Percentiles rank a stretch among this genome's conserved stretches.
phyloP scores from a whole-genome alignment of 306 rosid species.

The Parietaria judaica region DNA sequence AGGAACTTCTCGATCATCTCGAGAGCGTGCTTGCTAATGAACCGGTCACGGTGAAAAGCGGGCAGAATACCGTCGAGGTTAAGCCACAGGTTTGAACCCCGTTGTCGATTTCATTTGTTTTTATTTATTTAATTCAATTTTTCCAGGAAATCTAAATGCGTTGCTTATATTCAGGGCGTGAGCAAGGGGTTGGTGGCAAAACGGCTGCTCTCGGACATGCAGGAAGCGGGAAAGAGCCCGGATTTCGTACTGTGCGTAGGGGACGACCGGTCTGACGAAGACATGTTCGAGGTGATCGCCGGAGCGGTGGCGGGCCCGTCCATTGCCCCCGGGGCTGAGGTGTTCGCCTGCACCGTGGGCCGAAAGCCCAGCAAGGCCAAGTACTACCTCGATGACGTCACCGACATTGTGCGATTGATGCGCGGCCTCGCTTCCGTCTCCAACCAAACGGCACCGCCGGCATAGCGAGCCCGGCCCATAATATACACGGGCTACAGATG shows the following conservation, averaged over 20 bases:
- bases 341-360: conserved; percentile 61
- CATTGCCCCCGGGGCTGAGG: conserved; percentile 45
- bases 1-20: conserved; percentile 75
- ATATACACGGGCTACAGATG: too few species aligned
- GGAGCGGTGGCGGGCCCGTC: conserved; percentile 45
- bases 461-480: too few species aligned
- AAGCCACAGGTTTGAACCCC: conserved; percentile 55
- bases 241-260: conserved; percentile 68
- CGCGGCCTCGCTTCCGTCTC: conserved; percentile 71
- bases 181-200: conserved; percentile 64
- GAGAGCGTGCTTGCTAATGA: conserved; percentile 78
- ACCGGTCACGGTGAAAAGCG: conserved; percentile 69
- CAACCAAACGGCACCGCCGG: conserved; percentile 23
- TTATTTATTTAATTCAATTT: too few species aligned
- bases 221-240: conserved; percentile 36
- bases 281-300: conserved; percentile 64
- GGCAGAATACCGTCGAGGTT: conserved; percentile 54
- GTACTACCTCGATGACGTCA: conserved; percentile 59
- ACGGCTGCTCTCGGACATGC: conserved; percentile 52
- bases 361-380: conserved; percentile 63
- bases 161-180: conserved; percentile 38
- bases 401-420: conserved; percentile 59
- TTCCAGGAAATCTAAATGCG: background rate
- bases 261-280: conserved; percentile 74
- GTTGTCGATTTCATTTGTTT: background rate